phyloP scores from a whole-genome alignment of 768 basidiomycete genomes.

The Amanita pallidorosea region DNA sequence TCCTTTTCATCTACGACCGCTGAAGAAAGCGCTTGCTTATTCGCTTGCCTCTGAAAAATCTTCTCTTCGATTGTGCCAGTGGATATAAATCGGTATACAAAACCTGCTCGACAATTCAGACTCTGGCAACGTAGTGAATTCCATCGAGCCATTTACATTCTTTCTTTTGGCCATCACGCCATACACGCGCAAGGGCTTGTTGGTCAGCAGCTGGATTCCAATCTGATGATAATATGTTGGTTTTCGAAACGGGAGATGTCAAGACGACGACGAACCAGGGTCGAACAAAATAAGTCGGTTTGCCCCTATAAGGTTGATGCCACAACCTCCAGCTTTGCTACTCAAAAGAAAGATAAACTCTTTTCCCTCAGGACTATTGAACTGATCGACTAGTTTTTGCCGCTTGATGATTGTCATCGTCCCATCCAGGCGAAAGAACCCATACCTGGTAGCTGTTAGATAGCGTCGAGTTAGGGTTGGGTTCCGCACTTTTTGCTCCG shows the following conservation, averaged over 20 bases:
- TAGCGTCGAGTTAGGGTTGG: neutral
- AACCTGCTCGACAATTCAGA: constrained; percentile 41
- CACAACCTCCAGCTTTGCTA: constrained; percentile 92
- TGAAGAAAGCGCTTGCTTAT: constrained; percentile 92
- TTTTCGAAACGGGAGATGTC: neutral
- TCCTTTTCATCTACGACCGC: constrained; percentile 98
- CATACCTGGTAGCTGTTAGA: constrained; percentile 49
- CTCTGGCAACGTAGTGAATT: neutral
- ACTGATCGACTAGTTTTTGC: constrained; percentile 93
- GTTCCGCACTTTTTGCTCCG: constrained; percentile 64
- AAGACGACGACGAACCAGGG: constrained; percentile 45
- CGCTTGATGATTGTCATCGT: constrained; percentile 86
- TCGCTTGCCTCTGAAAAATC: constrained; percentile 95
- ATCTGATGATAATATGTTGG: constrained; percentile 34
- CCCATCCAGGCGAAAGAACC: constrained; percentile 89
- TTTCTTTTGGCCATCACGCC: constrained; percentile 99
- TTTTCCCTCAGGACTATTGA: constrained; percentile 87
- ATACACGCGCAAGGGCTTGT: constrained; percentile 95
- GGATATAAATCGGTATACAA: constrained; percentile 96
- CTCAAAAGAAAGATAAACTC: constrained; percentile 93
- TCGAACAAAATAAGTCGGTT: constrained; percentile 95
- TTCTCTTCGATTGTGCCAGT: constrained; percentile 98
- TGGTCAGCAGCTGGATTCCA: constrained; percentile 99
- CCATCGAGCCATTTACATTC: constrained; percentile 55
- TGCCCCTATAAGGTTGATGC: constrained; percentile 94